Base-by-base conservation (phyloP, 208 protist genomes). In the Polymyxa betae region DNA sequence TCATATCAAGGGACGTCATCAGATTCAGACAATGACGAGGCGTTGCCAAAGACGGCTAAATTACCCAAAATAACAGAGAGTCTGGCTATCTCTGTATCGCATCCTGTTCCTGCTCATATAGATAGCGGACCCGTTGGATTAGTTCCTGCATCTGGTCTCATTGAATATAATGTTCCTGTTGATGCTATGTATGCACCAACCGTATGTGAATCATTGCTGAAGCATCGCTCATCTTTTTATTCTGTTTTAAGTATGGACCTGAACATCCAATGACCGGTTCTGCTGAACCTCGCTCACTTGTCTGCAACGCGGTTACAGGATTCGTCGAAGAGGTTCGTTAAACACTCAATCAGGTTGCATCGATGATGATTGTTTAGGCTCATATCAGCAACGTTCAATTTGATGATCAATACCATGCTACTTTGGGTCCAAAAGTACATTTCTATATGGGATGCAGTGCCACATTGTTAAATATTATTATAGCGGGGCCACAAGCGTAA, bases 381-480 rank as follows among this genome's bases (percentile, higher is more conserved):
- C 72, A 82, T 0, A 38, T 87, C 16, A 82, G 0, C 45, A 45
- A 88, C 77, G 78, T 72, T 38, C 46, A 49, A 24, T 92, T 92
- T 40, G 90, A 92, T 0, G 90, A 92, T 16, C 77, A 92, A 52
- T 92, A 90, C 54, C 90, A 92, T 68, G 88, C 90, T 0, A 32
- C 78, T 78, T 0, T 46, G 32, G n/a, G 44, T 89, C 45, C 68
- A 60, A 45, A n/a, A n/a, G n/a, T n/a, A n/a, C n/a, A n/a, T n/a
- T n/a, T n/a, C n/a, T n/a, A n/a, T n/a, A n/a, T n/a, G n/a, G n/a
- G n/a, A n/a, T n/a, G n/a, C n/a, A n/a, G n/a, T n/a, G n/a, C n/a
- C n/a, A n/a, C n/a, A n/a, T n/a, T n/a, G n/a, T n/a, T n/a, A n/a
- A n/a, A n/a, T n/a, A n/a, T n/a, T n/a, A n/a, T n/a, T n/a, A n/a